Conservation (phyloP, 23 red algal genomes). For the Pyropia yezoensis region DNA sequence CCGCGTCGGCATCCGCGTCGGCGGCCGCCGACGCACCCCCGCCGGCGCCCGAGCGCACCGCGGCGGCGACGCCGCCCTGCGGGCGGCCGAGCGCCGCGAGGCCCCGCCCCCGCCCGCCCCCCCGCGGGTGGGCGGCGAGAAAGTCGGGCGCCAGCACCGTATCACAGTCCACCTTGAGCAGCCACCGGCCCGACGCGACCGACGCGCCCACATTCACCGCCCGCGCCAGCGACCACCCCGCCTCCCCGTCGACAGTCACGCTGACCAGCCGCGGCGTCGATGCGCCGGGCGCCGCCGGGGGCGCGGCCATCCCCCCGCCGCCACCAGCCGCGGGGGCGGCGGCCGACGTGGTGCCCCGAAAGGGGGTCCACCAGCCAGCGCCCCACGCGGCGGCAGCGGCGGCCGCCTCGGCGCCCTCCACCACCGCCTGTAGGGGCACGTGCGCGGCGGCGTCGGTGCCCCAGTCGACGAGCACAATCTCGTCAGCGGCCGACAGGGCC, state of each 20-base stretch:
- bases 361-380: too few species aligned
- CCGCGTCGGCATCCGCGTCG: too few species aligned
- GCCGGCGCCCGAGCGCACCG: too few species aligned
- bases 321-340: too few species aligned
- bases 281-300: too few species aligned
- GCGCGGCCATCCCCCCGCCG: too few species aligned
- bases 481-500: constrained; percentile 11
- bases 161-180: constrained; percentile 67
- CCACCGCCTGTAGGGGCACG: constrained; percentile 41
- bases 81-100: too few species aligned
- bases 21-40: too few species aligned
- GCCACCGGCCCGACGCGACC: constrained; percentile 43
- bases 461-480: constrained; percentile 58
- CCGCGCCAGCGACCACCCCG: constrained; percentile 29
- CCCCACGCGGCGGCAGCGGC: background rate
- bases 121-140: constrained; percentile 5
- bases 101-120: background rate
- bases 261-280: constrained; percentile 6
- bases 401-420: constrained; percentile 10
- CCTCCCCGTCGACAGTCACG: constrained; percentile 26
- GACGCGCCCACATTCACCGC: constrained; percentile 39
- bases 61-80: too few species aligned
- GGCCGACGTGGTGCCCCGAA: too few species aligned
- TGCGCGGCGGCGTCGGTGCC: constrained; percentile 32
- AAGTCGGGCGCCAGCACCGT: constrained; percentile 38